A percentile compares a stretch with the other conserved stretches of the same genome.
phyloP scores from a whole-genome alignment of 495 filamentous ascomycete genomes.

The Daldinia vernicosa region DNA sequence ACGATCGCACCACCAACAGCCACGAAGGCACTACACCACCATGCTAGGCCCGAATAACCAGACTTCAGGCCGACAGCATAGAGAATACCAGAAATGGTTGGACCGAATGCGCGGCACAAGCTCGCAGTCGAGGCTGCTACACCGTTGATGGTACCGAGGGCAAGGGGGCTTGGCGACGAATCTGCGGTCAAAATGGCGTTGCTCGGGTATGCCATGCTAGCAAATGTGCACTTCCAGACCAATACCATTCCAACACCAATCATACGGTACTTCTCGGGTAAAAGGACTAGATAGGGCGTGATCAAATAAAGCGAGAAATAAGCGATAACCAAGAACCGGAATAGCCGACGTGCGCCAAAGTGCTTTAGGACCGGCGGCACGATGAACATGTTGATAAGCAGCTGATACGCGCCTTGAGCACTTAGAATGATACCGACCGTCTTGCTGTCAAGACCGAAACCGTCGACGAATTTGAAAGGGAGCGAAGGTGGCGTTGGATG shows the following conservation, averaged over 20 bases:
- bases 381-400: constrained; percentile 82
- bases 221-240: constrained; percentile 87
- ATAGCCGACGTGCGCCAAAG: constrained; percentile 80
- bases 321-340: constrained; percentile 76
- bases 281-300: constrained; percentile 87
- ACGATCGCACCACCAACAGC: constrained; percentile 73
- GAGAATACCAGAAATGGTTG: constrained; percentile 84
- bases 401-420: constrained; percentile 87
- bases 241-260: constrained; percentile 76
- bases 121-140: constrained; percentile 91
- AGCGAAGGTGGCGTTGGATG: constrained; percentile 54
- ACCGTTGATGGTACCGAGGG: constrained; percentile 91
- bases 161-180: constrained; percentile 78
- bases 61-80: constrained; percentile 80
- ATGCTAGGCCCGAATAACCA: constrained; percentile 85
- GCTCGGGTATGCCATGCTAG: constrained; percentile 85
- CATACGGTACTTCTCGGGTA: constrained; percentile 75
- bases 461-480: constrained; percentile 88
- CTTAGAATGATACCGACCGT: constrained; percentile 87
- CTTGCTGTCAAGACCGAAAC: constrained; percentile 82
- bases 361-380: constrained; percentile 77
- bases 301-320: constrained; percentile 91
- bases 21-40: constrained; percentile 87
- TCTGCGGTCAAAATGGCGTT: constrained; percentile 87
- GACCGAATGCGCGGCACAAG: constrained; percentile 84